Evolutionary conservation across 768 basidiomycete genomes (phyloP).

Genomic region (Asterophora lycoperdoides): DNA sequence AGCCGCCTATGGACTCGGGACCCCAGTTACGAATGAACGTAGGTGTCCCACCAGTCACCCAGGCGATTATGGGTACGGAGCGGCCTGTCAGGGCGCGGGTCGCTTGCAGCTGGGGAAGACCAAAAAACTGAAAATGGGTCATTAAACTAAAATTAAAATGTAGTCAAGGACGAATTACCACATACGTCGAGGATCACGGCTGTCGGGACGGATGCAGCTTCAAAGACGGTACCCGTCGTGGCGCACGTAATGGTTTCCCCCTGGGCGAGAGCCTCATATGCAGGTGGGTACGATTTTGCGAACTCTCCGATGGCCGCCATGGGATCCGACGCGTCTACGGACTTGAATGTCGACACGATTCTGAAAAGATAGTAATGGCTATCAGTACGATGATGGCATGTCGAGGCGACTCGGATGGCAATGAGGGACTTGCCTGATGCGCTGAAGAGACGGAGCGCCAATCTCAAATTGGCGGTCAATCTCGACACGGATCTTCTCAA

Average conservation of each 20-base stretch:
- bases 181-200: constrained; percentile 14
- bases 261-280: constrained; percentile 8
- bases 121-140: constrained; percentile 6
- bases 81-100: constrained; percentile 15
- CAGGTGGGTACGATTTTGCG: constrained; percentile 2
- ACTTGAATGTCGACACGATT: constrained; percentile 3
- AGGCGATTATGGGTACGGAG: constrained; percentile 13
- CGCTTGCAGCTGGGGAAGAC: constrained; percentile 4
- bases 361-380: constrained; percentile 2
- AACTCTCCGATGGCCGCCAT: constrained; percentile 1
- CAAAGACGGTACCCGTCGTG: constrained; percentile 10
- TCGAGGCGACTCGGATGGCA: too few relatives aligned
- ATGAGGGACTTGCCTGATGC: background rate
- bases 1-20: constrained; percentile 18
- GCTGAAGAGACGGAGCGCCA: background rate
- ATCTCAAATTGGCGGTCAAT: constrained; percentile 6
- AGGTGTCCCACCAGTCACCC: constrained; percentile 6
- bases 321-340: background rate
- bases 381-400: too few relatives aligned
- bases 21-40: constrained; percentile 15
- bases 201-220: constrained; percentile 1
- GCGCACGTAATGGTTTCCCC: constrained; percentile 10
- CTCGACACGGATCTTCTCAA: constrained; percentile 7
- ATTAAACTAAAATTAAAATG: background rate
- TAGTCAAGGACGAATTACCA: background rate